Percentiles rank a stretch among this genome's conserved stretches.
Evolutionary conservation across 805 yeast genomes (phyloP).

Genomic region (Helenozyma rhizophorensis): DNA sequence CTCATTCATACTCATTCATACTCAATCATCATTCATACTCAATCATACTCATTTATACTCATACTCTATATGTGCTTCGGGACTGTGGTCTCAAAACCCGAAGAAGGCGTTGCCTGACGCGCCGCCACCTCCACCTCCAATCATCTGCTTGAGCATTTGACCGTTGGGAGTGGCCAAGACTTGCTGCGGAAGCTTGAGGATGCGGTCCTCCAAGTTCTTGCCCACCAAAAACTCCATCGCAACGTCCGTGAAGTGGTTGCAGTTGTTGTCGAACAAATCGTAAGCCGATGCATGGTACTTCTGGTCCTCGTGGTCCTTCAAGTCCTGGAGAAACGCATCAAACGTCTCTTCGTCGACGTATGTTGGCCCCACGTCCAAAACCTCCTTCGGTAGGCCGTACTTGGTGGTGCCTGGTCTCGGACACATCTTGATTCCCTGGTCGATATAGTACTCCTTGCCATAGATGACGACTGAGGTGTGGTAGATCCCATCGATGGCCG

Average conservation of each 20-base stretch:
- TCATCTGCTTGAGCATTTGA: constrained; percentile 28
- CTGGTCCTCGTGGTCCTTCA: constrained; percentile 31
- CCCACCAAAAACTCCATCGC: constrained; percentile 56
- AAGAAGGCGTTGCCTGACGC: constrained; percentile 11
- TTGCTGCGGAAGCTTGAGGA: constrained; percentile 47
- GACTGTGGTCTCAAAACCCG: constrained; percentile 14
- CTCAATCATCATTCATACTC: no score
- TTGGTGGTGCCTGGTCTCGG: constrained; percentile 49
- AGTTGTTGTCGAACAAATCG: constrained; percentile 58
- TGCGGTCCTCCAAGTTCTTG: constrained; percentile 48
- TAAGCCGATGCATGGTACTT: constrained; percentile 47
- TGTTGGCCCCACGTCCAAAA: constrained; percentile 52
- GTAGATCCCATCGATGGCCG: constrained; percentile 57
- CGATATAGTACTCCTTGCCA: constrained; percentile 55
- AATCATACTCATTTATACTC: no score
- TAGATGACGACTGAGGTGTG: constrained; percentile 58
- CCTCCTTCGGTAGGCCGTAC: constrained; percentile 54
- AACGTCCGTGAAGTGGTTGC: constrained; percentile 64
- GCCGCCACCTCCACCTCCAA: constrained; percentile 20
- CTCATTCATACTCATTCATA: no score
- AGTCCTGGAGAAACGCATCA: constrained; percentile 49
- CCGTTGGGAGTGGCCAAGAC: constrained; percentile 41
- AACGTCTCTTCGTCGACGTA: constrained; percentile 48
- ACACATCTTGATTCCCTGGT: constrained; percentile 47
- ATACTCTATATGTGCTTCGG: constrained; percentile 9